phyloP scores from a whole-genome alignment of 768 basidiomycete species.

The Naganishia kalamii region DNA sequence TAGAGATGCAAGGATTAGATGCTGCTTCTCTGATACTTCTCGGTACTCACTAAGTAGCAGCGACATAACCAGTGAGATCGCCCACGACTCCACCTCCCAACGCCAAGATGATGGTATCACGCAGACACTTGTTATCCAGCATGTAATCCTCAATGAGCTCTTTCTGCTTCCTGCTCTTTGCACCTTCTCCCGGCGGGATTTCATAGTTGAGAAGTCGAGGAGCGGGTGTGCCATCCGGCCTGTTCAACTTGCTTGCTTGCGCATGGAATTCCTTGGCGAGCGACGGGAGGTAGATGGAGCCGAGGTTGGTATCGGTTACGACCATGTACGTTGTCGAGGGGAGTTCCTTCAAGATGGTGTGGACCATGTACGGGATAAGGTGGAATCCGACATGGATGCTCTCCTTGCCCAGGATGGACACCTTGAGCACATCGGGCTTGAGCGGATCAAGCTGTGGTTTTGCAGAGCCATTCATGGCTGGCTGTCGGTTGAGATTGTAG shows the following conservation, averaged over 20 bases:
- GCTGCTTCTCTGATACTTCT: no score
- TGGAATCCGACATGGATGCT: constrained; percentile 92
- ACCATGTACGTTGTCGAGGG: constrained; percentile 82
- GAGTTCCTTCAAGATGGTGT: constrained; percentile 63
- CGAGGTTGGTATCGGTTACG: constrained; percentile 86
- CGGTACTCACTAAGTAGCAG: constrained; percentile 93
- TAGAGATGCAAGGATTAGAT: background rate
- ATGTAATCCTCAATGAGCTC: constrained; percentile 91
- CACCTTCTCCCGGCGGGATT: constrained; percentile 84
- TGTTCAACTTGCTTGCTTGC: constrained; percentile 32
- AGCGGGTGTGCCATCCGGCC: constrained; percentile 27
- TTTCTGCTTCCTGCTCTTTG: constrained; percentile 85
- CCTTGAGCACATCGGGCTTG: constrained; percentile 59
- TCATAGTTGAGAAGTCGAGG: constrained; percentile 70
- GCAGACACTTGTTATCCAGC: constrained; percentile 75
- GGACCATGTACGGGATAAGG: constrained; percentile 64
- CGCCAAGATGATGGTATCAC: constrained; percentile 87
- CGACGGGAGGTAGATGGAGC: constrained; percentile 63
- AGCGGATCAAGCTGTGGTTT: constrained; percentile 3
- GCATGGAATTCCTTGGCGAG: constrained; percentile 63
- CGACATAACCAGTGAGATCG: constrained; percentile 91
- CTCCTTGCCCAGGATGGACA: constrained; percentile 76
- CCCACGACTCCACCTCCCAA: constrained; percentile 97
- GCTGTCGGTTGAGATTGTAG: background rate
- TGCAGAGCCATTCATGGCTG: constrained; percentile 9